Evolutionary conservation across 345 rosid species (phyloP).

Genomic region (Aquilaria sinensis): DNA sequence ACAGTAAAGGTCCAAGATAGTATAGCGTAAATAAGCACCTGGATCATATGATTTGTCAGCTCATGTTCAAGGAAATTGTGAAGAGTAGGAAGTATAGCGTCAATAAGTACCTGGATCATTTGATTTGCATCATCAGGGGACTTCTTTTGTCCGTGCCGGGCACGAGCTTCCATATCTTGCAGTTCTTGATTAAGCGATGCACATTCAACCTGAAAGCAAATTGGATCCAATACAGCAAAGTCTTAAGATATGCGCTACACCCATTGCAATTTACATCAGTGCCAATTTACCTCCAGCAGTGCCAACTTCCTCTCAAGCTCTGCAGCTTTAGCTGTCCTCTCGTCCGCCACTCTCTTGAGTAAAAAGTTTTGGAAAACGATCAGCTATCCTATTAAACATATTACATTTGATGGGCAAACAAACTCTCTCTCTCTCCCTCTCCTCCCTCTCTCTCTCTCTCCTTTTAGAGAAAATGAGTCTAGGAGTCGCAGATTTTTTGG

Average conservation of each 20-base stretch:
- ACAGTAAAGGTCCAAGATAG: too few relatives aligned
- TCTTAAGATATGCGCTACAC: background rate
- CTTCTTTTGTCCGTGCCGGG: constrained; percentile 88
- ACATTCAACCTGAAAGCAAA: constrained; percentile 65
- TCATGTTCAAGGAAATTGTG: too few relatives aligned
- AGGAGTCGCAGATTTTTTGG: background rate
- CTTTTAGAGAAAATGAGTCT: background rate
- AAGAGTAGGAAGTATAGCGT: too few relatives aligned
- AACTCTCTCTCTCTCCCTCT: too few relatives aligned
- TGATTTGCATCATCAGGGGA: constrained; percentile 88
- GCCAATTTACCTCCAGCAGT: constrained; percentile 68
- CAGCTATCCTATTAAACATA: too few relatives aligned
- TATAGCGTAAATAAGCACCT: too few relatives aligned
- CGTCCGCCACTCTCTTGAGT: constrained; percentile 85
- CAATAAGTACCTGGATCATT: constrained; percentile 65
- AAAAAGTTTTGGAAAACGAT: background rate
- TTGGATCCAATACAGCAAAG: constrained; percentile 16
- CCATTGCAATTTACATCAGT: background rate
- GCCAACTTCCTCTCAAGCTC: constrained; percentile 97
- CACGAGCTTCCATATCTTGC: constrained; percentile 86
- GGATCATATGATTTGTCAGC: too few relatives aligned
- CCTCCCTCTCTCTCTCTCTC: too few relatives aligned
- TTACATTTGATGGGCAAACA: too few relatives aligned
- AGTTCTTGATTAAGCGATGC: constrained; percentile 87
- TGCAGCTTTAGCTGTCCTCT: constrained; percentile 75